Evolutionary conservation across 208 protist species (phyloP).

Genomic region (Crithidia sp.): DNA sequence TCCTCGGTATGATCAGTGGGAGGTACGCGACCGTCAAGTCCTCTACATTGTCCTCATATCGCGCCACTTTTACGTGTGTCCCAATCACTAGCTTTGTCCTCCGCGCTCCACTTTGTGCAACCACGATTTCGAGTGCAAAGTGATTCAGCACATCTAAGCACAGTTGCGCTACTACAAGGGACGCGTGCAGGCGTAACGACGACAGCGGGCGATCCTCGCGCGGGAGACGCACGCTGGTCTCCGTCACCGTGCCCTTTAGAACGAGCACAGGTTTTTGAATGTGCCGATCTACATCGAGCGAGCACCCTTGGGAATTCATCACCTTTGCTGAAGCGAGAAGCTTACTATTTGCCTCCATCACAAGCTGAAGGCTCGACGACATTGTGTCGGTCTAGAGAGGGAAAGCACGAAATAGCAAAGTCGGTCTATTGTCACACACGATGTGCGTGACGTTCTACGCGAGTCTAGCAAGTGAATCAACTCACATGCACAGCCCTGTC

Average conservation of each 20-base stretch:
- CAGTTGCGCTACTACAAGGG: conserved; percentile 64
- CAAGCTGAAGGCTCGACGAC: conserved; percentile 19
- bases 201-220: conserved; percentile 60
- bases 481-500: too few relatives aligned
- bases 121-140: conserved; percentile 69
- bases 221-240: conserved; percentile 67
- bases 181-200: conserved; percentile 46
- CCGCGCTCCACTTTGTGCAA: conserved; percentile 45
- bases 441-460: neutral
- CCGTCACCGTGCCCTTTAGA: conserved; percentile 53
- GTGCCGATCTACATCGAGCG: conserved; percentile 62
- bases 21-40: conserved; percentile 54
- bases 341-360: conserved; percentile 38
- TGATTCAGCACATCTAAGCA: conserved; percentile 52
- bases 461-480: too few relatives aligned
- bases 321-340: conserved; percentile 55
- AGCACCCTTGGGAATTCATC: conserved; percentile 52
- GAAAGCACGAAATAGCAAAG: conserved; percentile 1
- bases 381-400: neutral
- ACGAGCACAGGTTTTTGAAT: conserved; percentile 48
- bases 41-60: conserved; percentile 34
- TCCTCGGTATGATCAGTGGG: conserved; percentile 78
- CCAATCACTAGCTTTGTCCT: conserved; percentile 75
- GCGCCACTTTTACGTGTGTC: conserved; percentile 59
- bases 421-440: neutral